These are phyloP conservation scores for Wallacemonas sp. DNA, from an alignment of 208 protist species.

Conservation along the genomic window DNA sequence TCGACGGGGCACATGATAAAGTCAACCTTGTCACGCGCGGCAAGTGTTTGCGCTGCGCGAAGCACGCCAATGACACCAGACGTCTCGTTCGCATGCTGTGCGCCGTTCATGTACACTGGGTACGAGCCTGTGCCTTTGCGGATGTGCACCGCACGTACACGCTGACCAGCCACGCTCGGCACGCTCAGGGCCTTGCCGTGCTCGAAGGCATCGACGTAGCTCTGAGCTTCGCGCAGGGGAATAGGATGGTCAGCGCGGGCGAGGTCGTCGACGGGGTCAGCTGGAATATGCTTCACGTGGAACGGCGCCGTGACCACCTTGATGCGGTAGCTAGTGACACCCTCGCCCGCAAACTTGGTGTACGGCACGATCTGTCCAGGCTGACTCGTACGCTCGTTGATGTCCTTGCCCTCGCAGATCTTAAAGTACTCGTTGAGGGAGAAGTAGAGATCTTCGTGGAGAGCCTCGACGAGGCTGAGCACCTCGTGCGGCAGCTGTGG, in stretches of 20 bases:
- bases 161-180: neutral
- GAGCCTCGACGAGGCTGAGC: neutral
- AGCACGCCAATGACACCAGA: neutral
- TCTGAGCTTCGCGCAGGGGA: neutral
- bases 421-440: slow-evolving; percentile 5
- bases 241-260: neutral
- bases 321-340: slow-evolving; percentile 3
- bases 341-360: neutral
- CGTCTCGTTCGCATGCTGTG: slow-evolving; percentile 1
- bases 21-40: neutral
- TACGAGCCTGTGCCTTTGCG: neutral
- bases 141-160: neutral
- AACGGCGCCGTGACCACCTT: neutral
- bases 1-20: slow-evolving; percentile 1
- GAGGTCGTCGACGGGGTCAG: neutral
- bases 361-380: neutral
- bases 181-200: neutral
- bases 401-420: neutral
- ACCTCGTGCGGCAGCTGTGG: neutral
- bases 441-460: slow-evolving; percentile 8
- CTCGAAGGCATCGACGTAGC: neutral
- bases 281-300: neutral
- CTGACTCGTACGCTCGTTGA: neutral
- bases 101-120: slow-evolving; percentile 3
- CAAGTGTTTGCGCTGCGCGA: neutral